Evolutionary conservation across 306 rosid genomes (phyloP), one percentile per base, ranked within the genome.

Genomic region (Oemleria cerasiformis): DNA sequence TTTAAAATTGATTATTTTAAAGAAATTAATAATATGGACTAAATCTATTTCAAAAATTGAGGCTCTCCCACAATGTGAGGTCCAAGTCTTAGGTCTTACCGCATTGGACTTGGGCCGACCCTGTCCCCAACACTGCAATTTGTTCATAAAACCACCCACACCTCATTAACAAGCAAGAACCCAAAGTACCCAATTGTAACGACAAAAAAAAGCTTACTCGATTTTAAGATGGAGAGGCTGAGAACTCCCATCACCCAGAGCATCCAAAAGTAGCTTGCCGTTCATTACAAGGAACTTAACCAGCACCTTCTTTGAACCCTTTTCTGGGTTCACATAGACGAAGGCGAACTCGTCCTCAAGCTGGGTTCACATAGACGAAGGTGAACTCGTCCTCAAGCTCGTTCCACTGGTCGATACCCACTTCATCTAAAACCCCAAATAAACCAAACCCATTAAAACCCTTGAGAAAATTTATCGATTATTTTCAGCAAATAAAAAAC

Each of bases 311-410:
- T 88, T 81, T 48, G 78, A 74, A 61, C 60, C 81, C 74, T 78
- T 89, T 34, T 89, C 99, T 8, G 88, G 86, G 73, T 84, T 85
- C 1, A 61, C 17, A 62, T 94, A 94, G 36, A 94, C 86, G 62
- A 88, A 94, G 1, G 96, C 96, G 63, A 89, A 94, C 78, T 94
- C 96, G 9, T 86, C 94, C n/a, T n/a, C n/a, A n/a, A n/a, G n/a
- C n/a, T n/a, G n/a, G n/a, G n/a, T n/a, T n/a, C n/a, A n/a, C n/a
- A n/a, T n/a, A n/a, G n/a, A n/a, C n/a, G n/a, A n/a, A n/a, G n/a
- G n/a, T n/a, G n/a, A n/a, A n/a, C n/a, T n/a, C n/a, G n/a, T n/a
- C n/a, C 7, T 82, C 87, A 5, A 85, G 75, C 62, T 88, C 97
- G 77, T 94, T 89, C 99, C 99, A 94, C 6, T 77, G 77, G 38